Percentiles rank a stretch among this genome's conserved stretches.
Evolutionary conservation across 495 filamentous ascomycete genomes (phyloP).

Genomic region (Aspergillus carlsbadensis): DNA sequence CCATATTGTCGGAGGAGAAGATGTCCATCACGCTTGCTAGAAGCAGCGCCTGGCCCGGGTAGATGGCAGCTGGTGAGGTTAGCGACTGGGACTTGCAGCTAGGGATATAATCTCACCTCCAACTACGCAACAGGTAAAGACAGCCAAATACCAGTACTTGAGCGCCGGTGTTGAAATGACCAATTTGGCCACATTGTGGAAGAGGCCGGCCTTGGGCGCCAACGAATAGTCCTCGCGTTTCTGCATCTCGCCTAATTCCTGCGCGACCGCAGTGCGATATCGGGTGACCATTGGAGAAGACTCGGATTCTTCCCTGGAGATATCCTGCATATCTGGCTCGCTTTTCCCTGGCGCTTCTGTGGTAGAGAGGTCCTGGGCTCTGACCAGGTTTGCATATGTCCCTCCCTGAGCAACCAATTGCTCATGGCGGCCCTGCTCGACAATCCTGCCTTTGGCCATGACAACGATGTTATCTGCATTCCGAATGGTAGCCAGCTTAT

Average conservation of each 20-base stretch:
- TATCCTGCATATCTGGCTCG: too few species aligned
- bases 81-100: not conserved
- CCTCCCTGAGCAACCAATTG: slow-evolving; percentile 57
- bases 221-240: too few species aligned
- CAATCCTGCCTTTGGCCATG: slow-evolving; percentile 76
- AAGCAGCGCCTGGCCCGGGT: slow-evolving; percentile 27
- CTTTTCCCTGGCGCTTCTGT: slow-evolving; percentile 24
- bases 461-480: slow-evolving; percentile 94
- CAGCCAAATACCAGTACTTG: too few species aligned
- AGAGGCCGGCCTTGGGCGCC: too few species aligned
- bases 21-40: slow-evolving; percentile 24
- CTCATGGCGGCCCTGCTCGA: slow-evolving; percentile 84
- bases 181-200: too few species aligned
- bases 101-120: too few species aligned
- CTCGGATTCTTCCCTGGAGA: too few species aligned
- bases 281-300: too few species aligned
- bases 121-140: too few species aligned
- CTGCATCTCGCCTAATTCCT: too few species aligned
- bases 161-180: too few species aligned
- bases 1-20: slow-evolving; percentile 28
- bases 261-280: too few species aligned
- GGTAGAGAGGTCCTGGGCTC: slow-evolving; percentile 66
- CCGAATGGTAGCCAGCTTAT: slow-evolving; percentile 90
- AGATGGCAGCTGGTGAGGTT: slow-evolving; percentile 21
- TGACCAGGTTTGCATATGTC: slow-evolving; percentile 75